A percentile compares a stretch with the other conserved stretches of the same genome.
Evolutionary conservation across 2,329 filamentous ascomycete species (phyloP).

Genomic region (Xylariaceae sp.): DNA sequence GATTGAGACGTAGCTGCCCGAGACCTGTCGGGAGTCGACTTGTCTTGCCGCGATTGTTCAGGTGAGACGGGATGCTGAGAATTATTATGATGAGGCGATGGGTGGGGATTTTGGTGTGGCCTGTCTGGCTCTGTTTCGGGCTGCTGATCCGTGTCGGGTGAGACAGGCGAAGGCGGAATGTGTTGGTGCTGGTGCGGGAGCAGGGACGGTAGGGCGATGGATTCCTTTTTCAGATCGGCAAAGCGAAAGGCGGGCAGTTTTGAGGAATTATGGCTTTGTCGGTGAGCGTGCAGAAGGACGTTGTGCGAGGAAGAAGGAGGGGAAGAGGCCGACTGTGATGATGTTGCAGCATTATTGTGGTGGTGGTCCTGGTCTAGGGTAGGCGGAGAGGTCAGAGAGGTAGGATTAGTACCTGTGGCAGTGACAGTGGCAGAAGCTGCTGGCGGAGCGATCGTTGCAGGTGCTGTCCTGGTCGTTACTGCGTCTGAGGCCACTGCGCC

Average conservation of each 20-base stretch:
- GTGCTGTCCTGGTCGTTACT: conserved; percentile 3
- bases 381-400: neutral
- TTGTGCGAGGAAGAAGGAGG: conserved; percentile 5
- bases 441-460: conserved; percentile 1
- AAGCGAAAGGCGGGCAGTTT: conserved; percentile 53
- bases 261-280: conserved; percentile 50
- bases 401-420: neutral
- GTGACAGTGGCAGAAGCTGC: conserved; percentile 1
- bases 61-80: conserved; percentile 20
- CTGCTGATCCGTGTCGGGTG: conserved; percentile 27
- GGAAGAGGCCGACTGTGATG: too few relatives aligned
- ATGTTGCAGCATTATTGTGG: neutral
- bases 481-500: conserved; percentile 3
- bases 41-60: conserved; percentile 16
- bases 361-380: neutral
- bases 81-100: conserved; percentile 9
- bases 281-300: conserved; percentile 39
- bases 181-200: conserved; percentile 26
- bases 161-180: conserved; percentile 37
- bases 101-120: conserved; percentile 18
- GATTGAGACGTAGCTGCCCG: conserved; percentile 36
- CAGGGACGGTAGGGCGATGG: conserved; percentile 30
- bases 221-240: conserved; percentile 41
- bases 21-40: conserved; percentile 24
- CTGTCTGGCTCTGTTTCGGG: conserved; percentile 23